phyloP scores from a whole-genome alignment of 495 filamentous ascomycete genomes.

The Stereocaulon alpinum region DNA sequence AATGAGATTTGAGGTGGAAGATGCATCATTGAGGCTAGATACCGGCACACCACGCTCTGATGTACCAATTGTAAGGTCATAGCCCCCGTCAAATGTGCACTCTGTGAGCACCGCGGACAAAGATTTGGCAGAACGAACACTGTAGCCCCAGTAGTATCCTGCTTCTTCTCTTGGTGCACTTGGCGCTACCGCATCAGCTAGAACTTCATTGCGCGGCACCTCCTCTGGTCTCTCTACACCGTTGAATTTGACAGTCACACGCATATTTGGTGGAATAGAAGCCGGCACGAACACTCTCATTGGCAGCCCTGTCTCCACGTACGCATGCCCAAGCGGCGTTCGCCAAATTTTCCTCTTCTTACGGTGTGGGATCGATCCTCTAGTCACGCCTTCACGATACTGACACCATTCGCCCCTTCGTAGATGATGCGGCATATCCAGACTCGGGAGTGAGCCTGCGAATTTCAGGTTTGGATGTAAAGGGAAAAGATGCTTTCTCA shows the following conservation, averaged over 20 bases:
- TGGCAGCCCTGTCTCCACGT: slow-evolving; percentile 26
- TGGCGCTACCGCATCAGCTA: slow-evolving; percentile 44
- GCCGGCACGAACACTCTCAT: slow-evolving; percentile 39
- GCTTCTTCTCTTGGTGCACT: slow-evolving; percentile 50
- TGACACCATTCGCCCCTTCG: slow-evolving; percentile 53
- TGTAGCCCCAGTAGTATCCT: slow-evolving; percentile 74
- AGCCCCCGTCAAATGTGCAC: slow-evolving; percentile 50
- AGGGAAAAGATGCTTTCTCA: slow-evolving; percentile 56
- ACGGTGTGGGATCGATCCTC: slow-evolving; percentile 17
- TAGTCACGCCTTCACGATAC: slow-evolving; percentile 61
- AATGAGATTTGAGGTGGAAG: background rate
- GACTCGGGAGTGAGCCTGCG: slow-evolving; percentile 54
- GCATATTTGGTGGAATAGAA: slow-evolving; percentile 45
- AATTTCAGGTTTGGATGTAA: slow-evolving; percentile 57
- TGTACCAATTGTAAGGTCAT: slow-evolving; percentile 62
- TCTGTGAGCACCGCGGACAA: slow-evolving; percentile 58
- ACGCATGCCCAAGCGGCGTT: slow-evolving; percentile 5
- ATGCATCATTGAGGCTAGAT: slow-evolving; percentile 24
- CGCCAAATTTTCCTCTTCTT: slow-evolving; percentile 4
- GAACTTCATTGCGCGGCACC: slow-evolving; percentile 5
- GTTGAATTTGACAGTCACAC: slow-evolving; percentile 57
- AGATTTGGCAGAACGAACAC: slow-evolving; percentile 44
- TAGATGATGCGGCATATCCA: slow-evolving; percentile 71
- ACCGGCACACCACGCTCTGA: slow-evolving; percentile 57
- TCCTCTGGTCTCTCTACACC: slow-evolving; percentile 3